phyloP scores from a whole-genome alignment of 805 yeast species.

The Alloascoidea africana region DNA sequence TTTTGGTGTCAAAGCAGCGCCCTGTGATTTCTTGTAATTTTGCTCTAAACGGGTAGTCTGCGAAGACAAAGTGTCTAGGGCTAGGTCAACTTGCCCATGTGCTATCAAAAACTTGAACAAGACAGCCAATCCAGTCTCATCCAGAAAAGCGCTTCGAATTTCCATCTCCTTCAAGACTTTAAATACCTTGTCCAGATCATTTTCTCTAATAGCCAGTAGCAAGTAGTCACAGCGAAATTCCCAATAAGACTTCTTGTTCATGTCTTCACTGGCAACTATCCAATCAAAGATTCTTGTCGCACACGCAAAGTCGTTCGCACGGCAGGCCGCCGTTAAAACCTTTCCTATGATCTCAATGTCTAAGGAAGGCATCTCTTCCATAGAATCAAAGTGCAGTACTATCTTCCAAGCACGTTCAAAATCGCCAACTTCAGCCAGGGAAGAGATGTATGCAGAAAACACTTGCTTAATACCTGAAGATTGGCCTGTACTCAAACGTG shows the following conservation, averaged over 20 bases:
- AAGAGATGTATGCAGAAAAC: conserved; percentile 10
- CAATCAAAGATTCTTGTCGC: neutral
- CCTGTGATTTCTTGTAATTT: neutral
- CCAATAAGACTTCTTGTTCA: neutral
- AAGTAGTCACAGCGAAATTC: neutral
- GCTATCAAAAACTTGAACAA: conserved; percentile 1
- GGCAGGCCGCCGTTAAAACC: neutral
- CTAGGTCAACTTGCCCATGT: neutral
- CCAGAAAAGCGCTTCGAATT: conserved; percentile 2
- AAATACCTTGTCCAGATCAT: conserved; percentile 3
- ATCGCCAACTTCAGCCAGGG: conserved; percentile 12
- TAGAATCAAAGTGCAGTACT: conserved; percentile 10
- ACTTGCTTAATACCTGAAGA: conserved; percentile 3
- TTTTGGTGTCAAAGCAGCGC: neutral
- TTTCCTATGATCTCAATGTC: neutral
- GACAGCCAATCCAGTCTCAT: neutral
- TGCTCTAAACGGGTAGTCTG: neutral
- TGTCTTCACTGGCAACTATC: neutral
- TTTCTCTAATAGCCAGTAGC: conserved; percentile 2
- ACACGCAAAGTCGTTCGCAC: neutral
- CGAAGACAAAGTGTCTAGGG: neutral
- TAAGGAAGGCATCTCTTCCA: neutral
- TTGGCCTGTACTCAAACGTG: neutral
- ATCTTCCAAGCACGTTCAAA: conserved; percentile 15
- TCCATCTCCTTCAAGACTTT: conserved; percentile 1